Evolutionary conservation across 2,329 filamentous ascomycete genomes (phyloP), one percentile per base, ranked within the genome.

Genomic region (Knufia petricola): DNA sequence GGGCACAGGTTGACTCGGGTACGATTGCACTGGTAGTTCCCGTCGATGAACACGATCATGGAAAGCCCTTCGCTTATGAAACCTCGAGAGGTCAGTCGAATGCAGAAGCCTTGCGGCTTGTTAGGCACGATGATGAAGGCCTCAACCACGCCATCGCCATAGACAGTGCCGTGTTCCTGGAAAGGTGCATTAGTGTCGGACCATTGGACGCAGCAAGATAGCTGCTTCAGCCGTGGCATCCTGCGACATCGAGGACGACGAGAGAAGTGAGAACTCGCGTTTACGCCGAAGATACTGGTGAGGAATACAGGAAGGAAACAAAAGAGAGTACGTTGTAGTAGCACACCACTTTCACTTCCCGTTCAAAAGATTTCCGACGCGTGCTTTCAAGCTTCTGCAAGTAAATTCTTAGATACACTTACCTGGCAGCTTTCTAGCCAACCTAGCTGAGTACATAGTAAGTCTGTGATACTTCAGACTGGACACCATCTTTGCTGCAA

Each of bases 31-130:
- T 78, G 75, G 52, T 78, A 78, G 4, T 71, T 61, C 15, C 76
- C 76, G 54, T 79, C 76, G 34, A 78, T 76, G 63, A 70, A 78
- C 21, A 78, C 74, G 51, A 73, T 74, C 60, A 75, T 70, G 1
- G 74, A 69, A 9, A 79, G 60, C 0, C 76, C 76, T 20, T 71
- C 66, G 1, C 71, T 71, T 52, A 78, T 75, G 61, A 72, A 78
- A 24, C 66, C 69, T 30, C 61, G 61, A 0, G 73, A 73, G 2
- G 61, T 66, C 32, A 78, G 64, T 51, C 69, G 72, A 30, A 79
- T 63, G 17, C 63, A 66, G 60, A 79, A 79, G 0, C 66, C 60
- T 12, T 64, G 60, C 39, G 63, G 59, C 30, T 56, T 55, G 24
- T 45, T 45, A 2, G 75, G 75, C 3, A 78, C 66, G 3, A 71